Conservation (phyloP, 257 asterid species). For the Dorcoceras hygrometricum region DNA sequence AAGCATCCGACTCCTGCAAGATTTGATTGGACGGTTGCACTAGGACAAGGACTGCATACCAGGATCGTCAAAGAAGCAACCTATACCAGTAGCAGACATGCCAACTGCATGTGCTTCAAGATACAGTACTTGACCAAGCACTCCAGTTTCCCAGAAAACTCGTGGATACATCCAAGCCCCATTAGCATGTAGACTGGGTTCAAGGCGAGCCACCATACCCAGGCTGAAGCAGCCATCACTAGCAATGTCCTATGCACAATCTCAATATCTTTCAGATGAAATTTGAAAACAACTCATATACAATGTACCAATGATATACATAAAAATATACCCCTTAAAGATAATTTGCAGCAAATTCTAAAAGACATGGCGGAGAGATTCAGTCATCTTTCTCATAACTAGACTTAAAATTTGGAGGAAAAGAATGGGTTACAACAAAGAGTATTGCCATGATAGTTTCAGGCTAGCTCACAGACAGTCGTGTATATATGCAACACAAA, state of each 20-base stretch:
- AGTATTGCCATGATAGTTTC: background rate
- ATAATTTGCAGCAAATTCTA: background rate
- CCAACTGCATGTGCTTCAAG: conserved; percentile 95
- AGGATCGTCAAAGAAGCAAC: conserved; percentile 93
- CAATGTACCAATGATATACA: background rate
- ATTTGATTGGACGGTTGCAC: background rate
- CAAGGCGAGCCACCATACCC: conserved; percentile 89
- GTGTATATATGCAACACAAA: background rate
- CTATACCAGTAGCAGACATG: conserved; percentile 92
- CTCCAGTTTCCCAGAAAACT: conserved; percentile 96
- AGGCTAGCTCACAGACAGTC: background rate
- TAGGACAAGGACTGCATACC: conserved; percentile 41
- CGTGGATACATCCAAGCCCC: conserved; percentile 97
- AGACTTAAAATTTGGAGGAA: background rate
- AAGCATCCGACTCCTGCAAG: conserved; percentile 4
- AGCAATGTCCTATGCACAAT: conserved; percentile 65
- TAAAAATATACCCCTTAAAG: background rate
- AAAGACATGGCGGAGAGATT: background rate
- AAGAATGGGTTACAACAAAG: background rate
- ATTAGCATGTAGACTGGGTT: conserved; percentile 48
- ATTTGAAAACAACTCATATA: background rate
- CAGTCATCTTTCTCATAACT: background rate
- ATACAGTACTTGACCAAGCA: conserved; percentile 89
- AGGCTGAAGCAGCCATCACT: conserved; percentile 96
- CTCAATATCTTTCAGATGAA: background rate